These are phyloP conservation scores for Diaporthe citri DNA, from an alignment of 2,329 filamentous ascomycete genomes.

Conservation along the genomic window DNA sequence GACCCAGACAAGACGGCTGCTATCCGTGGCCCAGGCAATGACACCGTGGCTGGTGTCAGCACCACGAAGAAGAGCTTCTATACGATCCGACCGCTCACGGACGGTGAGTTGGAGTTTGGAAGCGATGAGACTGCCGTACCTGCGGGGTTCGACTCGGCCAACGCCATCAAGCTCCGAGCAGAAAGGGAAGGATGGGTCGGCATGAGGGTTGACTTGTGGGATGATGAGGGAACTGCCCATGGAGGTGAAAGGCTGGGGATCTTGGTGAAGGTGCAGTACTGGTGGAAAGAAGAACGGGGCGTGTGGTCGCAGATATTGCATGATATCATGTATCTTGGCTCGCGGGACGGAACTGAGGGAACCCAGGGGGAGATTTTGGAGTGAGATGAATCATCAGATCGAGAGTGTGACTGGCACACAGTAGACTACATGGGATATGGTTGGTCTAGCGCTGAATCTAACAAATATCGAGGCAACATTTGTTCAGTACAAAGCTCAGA, in stretches of 20 bases:
- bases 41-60: background rate
- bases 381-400: background rate
- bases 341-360: slow-evolving; percentile 45
- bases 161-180: slow-evolving; percentile 40
- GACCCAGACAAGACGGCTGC: background rate
- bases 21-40: background rate
- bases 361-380: slow-evolving; percentile 34
- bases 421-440: background rate
- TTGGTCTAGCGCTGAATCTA: too few species aligned
- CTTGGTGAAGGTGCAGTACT: slow-evolving; percentile 49
- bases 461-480: too few species aligned
- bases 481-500: too few species aligned
- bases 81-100: slow-evolving; percentile 41
- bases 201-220: slow-evolving; percentile 48
- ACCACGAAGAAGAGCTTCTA: slow-evolving; percentile 32
- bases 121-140: slow-evolving; percentile 39
- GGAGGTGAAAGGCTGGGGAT: slow-evolving; percentile 31
- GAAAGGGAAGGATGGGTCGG: slow-evolving; percentile 45
- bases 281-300: slow-evolving; percentile 45
- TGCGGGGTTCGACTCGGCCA: slow-evolving; percentile 36
- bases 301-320: slow-evolving; percentile 46
- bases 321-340: slow-evolving; percentile 47
- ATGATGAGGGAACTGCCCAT: slow-evolving; percentile 32
- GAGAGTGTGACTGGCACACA: background rate
- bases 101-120: slow-evolving; percentile 41